Evolutionary conservation across 495 filamentous ascomycete species (phyloP).

Genomic region (Penicillium verhagenii): DNA sequence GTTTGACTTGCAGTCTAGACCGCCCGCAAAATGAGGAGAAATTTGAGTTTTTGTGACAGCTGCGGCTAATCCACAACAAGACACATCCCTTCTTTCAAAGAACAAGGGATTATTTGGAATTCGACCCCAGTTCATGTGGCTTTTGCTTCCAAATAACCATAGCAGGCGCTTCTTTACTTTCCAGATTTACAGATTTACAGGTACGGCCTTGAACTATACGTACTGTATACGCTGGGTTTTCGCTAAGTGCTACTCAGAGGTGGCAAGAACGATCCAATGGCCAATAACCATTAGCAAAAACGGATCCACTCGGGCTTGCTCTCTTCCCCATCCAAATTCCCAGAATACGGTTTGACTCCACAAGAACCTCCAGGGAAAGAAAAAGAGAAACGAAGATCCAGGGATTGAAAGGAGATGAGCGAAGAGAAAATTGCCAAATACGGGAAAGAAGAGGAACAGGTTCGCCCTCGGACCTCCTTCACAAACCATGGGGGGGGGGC

Average conservation of each 20-base stretch:
- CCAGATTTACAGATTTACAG: not conserved
- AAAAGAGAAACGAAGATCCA: not conserved
- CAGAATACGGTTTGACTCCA: not conserved
- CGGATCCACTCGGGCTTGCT: not conserved
- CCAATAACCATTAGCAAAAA: not conserved
- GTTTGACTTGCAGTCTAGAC: constrained; percentile 16
- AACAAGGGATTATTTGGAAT: not conserved
- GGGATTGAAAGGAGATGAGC: not conserved
- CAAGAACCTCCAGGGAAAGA: not conserved
- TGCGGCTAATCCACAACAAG: constrained; percentile 10
- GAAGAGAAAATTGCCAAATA: not conserved
- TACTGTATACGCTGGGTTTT: not conserved
- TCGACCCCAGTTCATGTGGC: not conserved
- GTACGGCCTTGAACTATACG: not conserved
- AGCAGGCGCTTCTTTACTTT: too few species aligned
- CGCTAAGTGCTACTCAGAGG: too few species aligned
- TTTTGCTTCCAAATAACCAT: not conserved
- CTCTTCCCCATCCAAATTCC: not conserved
- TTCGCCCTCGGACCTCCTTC: not conserved
- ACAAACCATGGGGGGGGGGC: not conserved
- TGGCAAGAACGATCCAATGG: not conserved
- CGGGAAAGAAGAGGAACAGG: constrained; percentile 4
- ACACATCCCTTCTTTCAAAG: not conserved
- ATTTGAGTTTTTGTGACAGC: constrained; percentile 19
- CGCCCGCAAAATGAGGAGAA: not conserved